Conservation (phyloP, 148 eudicot genomes). For the Amaranthus cruentus region DNA sequence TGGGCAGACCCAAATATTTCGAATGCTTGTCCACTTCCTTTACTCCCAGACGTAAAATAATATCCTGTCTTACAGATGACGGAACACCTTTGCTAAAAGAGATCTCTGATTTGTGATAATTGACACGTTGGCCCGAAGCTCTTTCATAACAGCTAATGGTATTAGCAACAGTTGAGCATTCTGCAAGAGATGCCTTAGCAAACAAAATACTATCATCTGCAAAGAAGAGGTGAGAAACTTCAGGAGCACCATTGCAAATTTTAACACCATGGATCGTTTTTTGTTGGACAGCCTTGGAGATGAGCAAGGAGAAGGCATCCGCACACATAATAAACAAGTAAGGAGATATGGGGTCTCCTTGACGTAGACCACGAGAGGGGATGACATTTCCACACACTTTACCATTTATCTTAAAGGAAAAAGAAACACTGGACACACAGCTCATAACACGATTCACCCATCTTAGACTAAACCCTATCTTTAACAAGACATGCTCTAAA, state of each 20-base stretch:
- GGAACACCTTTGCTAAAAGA: too few relatives aligned
- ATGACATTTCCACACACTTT: background rate
- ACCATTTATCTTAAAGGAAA: background rate
- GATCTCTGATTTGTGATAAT: too few relatives aligned
- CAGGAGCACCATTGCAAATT: background rate
- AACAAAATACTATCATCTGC: conserved; percentile 4
- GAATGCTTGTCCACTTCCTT: too few relatives aligned
- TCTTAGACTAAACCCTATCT: too few relatives aligned
- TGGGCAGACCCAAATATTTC: too few relatives aligned
- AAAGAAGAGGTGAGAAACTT: background rate
- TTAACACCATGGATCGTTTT: background rate
- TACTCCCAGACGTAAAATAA: too few relatives aligned
- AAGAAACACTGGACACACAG: background rate
- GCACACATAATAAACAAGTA: background rate
- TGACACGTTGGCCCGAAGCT: background rate
- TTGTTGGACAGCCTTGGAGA: background rate
- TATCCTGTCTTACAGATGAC: too few relatives aligned
- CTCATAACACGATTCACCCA: background rate
- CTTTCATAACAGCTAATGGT: background rate
- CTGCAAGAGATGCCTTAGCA: background rate
- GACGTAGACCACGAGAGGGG: background rate
- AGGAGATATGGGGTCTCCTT: background rate
- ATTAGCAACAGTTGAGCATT: background rate
- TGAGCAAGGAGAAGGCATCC: background rate
- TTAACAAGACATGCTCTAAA: background rate